phyloP scores from a whole-genome alignment of 148 eudicot genomes.

The Chenopodium suecicum region DNA sequence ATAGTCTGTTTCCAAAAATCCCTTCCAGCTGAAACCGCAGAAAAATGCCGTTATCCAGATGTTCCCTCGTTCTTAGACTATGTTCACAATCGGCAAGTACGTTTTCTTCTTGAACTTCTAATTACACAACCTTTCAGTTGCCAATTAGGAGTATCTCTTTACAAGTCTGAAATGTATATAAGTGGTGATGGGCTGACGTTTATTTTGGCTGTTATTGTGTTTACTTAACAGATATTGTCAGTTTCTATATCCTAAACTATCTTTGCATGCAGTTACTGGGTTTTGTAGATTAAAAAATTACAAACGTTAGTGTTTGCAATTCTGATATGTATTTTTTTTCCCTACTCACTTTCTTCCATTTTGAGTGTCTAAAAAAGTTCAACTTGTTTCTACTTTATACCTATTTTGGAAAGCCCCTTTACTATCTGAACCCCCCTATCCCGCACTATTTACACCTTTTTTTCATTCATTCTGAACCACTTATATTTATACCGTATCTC shows the following conservation, averaged over 20 bases:
- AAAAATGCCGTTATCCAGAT: constrained; percentile 54
- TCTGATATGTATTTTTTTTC: too few species aligned
- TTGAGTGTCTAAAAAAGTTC: too few species aligned
- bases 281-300: too few species aligned
- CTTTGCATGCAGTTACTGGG: background rate
- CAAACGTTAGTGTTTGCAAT: too few species aligned
- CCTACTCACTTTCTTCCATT: too few species aligned
- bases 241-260: background rate
- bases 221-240: too few species aligned
- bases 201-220: background rate
- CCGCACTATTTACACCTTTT: too few species aligned
- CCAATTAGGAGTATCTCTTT: background rate
- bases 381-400: too few species aligned
- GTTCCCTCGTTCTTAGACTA: constrained; percentile 72
- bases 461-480: too few species aligned
- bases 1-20: constrained; percentile 70
- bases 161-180: background rate
- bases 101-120: constrained; percentile 8
- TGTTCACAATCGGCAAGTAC: constrained; percentile 74
- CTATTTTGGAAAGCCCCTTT: too few species aligned
- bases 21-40: constrained; percentile 42
- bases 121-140: background rate
- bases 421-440: too few species aligned
- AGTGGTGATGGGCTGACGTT: background rate
- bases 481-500: too few species aligned